phyloP scores from a whole-genome alignment of 192 early-diverging fungal species.

The Coemansia interrupta region DNA sequence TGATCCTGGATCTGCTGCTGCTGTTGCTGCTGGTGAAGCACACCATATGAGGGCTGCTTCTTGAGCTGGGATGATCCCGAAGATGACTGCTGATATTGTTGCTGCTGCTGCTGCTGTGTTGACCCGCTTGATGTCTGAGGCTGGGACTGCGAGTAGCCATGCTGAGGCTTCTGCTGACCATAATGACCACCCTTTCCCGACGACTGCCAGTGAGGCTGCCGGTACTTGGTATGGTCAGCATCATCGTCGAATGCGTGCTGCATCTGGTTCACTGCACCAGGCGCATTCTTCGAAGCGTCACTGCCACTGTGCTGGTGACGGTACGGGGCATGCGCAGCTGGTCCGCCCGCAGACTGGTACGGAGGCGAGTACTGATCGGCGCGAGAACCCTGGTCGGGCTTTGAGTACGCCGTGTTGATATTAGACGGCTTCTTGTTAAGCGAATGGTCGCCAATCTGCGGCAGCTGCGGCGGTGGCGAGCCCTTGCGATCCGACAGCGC shows the following conservation, averaged over 20 bases:
- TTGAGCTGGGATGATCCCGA: conserved; percentile 9
- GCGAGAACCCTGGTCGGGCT: conserved; percentile 22
- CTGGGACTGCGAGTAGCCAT: conserved; percentile 26
- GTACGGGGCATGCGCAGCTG: conserved; percentile 39
- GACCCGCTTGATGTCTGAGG: conserved; percentile 3
- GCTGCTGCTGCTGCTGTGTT: not conserved
- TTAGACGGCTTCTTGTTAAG: conserved; percentile 35
- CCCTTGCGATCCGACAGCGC: conserved; percentile 21
- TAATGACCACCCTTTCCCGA: conserved; percentile 39
- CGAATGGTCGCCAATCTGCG: conserved; percentile 39
- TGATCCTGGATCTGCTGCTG: conserved; percentile 30
- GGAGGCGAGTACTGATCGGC: conserved; percentile 38
- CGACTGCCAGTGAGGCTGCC: conserved; percentile 41
- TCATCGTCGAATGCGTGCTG: conserved; percentile 44
- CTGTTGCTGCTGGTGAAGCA: conserved; percentile 21
- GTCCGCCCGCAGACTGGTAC: conserved; percentile 14
- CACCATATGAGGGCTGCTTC: conserved; percentile 20
- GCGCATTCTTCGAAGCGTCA: conserved; percentile 21
- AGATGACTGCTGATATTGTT: conserved; percentile 8
- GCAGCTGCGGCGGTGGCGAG: conserved; percentile 45
- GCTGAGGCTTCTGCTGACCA: conserved; percentile 24
- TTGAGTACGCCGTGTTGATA: conserved; percentile 25
- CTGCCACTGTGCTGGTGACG: conserved; percentile 50
- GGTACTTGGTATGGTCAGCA: conserved; percentile 42
- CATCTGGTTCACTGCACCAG: conserved; percentile 18